Conservation (phyloP, 2,329 filamentous ascomycete species). For the Penicillium sclerotigenum region DNA sequence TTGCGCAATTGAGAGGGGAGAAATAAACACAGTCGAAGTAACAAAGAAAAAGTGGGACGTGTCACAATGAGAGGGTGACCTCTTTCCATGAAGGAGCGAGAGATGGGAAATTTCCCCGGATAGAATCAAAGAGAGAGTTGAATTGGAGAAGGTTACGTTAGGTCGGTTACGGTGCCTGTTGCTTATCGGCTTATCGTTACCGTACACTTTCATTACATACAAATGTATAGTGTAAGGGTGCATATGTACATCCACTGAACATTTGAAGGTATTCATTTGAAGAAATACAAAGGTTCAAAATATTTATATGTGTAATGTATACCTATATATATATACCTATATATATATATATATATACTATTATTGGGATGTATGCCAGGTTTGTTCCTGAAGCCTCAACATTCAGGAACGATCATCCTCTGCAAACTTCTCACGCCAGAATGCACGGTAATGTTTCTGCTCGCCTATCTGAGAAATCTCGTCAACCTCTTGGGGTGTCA, state of each 20-base stretch:
- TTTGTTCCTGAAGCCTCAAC: background rate
- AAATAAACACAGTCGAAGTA: background rate
- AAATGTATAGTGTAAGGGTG: no score
- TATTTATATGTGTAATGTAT: no score
- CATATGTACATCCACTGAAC: no score
- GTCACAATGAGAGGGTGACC: slow-evolving; percentile 6
- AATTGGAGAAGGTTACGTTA: slow-evolving; percentile 10
- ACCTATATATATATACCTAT: background rate
- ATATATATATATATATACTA: background rate
- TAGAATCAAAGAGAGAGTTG: slow-evolving; percentile 7
- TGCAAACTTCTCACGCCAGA: slow-evolving; percentile 51
- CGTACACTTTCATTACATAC: background rate
- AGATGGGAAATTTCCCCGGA: slow-evolving; percentile 7
- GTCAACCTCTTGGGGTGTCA: slow-evolving; percentile 58
- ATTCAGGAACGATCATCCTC: slow-evolving; percentile 41
- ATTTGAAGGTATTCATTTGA: background rate
- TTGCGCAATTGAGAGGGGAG: background rate
- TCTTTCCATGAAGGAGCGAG: slow-evolving; percentile 6
- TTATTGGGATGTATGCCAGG: no score
- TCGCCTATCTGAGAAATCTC: slow-evolving; percentile 50
- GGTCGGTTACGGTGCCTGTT: slow-evolving; percentile 1
- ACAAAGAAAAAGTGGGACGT: slow-evolving; percentile 2
- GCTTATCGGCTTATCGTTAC: slow-evolving; percentile 12
- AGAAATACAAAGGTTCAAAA: background rate
- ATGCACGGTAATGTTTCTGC: slow-evolving; percentile 52